Percentiles rank a stretch among this genome's conserved stretches.
Conservation (phyloP, 2,329 filamentous ascomycete genomes). For the Ophiocordyceps camponoti-rufipedis region DNA sequence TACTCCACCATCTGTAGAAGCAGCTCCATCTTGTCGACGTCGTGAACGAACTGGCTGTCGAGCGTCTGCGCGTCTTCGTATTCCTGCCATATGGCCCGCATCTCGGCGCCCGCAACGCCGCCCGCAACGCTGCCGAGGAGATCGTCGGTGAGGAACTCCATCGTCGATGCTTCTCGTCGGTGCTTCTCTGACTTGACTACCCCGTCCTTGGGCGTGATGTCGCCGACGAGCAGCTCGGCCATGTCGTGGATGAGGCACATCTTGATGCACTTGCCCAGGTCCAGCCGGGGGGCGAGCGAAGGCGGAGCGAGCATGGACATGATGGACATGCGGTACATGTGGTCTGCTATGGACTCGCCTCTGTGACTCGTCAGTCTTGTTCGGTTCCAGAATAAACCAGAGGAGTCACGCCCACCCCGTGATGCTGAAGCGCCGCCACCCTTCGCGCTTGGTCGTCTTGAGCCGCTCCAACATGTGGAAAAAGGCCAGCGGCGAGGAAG, state of each 20-base stretch:
- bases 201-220: conserved; percentile 86
- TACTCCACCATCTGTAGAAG: conserved; percentile 94
- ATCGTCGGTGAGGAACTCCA: conserved; percentile 69
- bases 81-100: conserved; percentile 77
- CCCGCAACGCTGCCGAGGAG: conserved; percentile 60
- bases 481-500: conserved; percentile 66
- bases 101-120: conserved; percentile 48
- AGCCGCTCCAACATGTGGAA: conserved; percentile 88
- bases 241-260: conserved; percentile 97
- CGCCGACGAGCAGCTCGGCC: conserved; percentile 86
- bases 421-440: conserved; percentile 83
- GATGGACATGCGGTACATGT: conserved; percentile 99
- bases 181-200: conserved; percentile 78
- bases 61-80: conserved; percentile 77
- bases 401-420: not conserved
- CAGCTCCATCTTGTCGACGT: conserved; percentile 93
- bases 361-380: conserved; percentile 13
- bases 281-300: conserved; percentile 49
- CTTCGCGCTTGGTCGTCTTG: conserved; percentile 92
- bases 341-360: conserved; percentile 86
- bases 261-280: conserved; percentile 70
- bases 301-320: conserved; percentile 84
- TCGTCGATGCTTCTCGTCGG: conserved; percentile 69
- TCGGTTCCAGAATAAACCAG: not conserved
- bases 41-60: conserved; percentile 82